A percentile compares a stretch with the other conserved stretches of the same genome.
Evolutionary conservation across 140 eudicot species (phyloP).

Genomic region (Flaveria floridana): DNA sequence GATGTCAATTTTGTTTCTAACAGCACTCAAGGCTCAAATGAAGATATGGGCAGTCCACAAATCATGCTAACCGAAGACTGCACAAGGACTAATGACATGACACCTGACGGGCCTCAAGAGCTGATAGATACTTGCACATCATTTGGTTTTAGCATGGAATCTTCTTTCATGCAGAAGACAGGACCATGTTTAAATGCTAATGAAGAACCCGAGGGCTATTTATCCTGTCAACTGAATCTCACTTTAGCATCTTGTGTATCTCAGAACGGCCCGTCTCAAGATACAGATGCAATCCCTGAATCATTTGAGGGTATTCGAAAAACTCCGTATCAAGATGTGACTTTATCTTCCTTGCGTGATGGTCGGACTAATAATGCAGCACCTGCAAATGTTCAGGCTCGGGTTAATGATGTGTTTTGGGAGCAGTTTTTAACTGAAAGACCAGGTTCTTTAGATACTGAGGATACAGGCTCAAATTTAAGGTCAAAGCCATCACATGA

Average conservation of each 20-base stretch:
- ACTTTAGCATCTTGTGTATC: conserved; percentile 70
- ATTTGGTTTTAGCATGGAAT: conserved; percentile 53
- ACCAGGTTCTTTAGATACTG: conserved; percentile 71
- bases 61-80: conserved; percentile 43
- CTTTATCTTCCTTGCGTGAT: conserved; percentile 34
- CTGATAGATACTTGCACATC: conserved; percentile 77
- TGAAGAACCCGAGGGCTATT: conserved; percentile 60
- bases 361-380: conserved; percentile 28
- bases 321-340: conserved; percentile 26
- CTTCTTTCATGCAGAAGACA: conserved; percentile 42
- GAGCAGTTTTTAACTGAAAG: conserved; percentile 90
- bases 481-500: conserved; percentile 49
- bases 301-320: conserved; percentile 39
- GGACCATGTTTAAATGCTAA: conserved; percentile 33
- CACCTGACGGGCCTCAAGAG: conserved; percentile 47
- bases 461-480: conserved; percentile 60
- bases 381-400: conserved; percentile 42
- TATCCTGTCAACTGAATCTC: conserved; percentile 74
- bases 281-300: conserved; percentile 36
- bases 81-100: conserved; percentile 36
- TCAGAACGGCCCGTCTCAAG: conserved; percentile 45
- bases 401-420: conserved; percentile 86
- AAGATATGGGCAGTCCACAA: conserved; percentile 57
- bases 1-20: conserved; percentile 69
- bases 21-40: conserved; percentile 85